phyloP scores from a whole-genome alignment of 805 yeast species.

The Kluyveromyces nonfermentans region DNA sequence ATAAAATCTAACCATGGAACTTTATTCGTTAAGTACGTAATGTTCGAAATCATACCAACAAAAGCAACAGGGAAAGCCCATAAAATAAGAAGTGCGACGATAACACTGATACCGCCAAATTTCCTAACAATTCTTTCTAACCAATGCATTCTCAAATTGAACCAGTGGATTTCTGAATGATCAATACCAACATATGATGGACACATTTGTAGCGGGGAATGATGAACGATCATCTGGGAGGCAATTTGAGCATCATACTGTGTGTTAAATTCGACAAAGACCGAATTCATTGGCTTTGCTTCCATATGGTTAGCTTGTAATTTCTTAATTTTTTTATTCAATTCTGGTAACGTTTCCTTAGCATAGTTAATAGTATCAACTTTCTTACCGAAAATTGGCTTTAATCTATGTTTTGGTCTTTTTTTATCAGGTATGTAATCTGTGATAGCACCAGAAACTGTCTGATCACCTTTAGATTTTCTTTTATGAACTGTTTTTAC shows the following conservation, averaged over 20 bases:
- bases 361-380: constrained; percentile 54
- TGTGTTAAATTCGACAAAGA: constrained; percentile 68
- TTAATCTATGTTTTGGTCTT: constrained; percentile 49
- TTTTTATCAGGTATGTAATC: constrained; percentile 56
- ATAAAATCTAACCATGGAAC: constrained; percentile 48
- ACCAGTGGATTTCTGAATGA: constrained; percentile 58
- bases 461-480: constrained; percentile 52
- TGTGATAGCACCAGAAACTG: constrained; percentile 40
- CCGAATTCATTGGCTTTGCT: constrained; percentile 61
- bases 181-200: constrained; percentile 56
- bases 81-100: constrained; percentile 45
- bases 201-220: constrained; percentile 51
- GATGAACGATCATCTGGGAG: constrained; percentile 51
- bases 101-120: constrained; percentile 42
- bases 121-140: constrained; percentile 60
- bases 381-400: constrained; percentile 43
- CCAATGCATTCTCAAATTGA: constrained; percentile 69
- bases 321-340: constrained; percentile 47
- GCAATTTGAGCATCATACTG: constrained; percentile 73
- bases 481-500: constrained; percentile 49
- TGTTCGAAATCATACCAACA: constrained; percentile 65
- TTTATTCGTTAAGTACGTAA: constrained; percentile 51
- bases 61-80: constrained; percentile 79
- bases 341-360: constrained; percentile 44
- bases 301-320: constrained; percentile 43